phyloP scores from a whole-genome alignment of 176 grass and related monocot species.

The Carex cristatella region DNA sequence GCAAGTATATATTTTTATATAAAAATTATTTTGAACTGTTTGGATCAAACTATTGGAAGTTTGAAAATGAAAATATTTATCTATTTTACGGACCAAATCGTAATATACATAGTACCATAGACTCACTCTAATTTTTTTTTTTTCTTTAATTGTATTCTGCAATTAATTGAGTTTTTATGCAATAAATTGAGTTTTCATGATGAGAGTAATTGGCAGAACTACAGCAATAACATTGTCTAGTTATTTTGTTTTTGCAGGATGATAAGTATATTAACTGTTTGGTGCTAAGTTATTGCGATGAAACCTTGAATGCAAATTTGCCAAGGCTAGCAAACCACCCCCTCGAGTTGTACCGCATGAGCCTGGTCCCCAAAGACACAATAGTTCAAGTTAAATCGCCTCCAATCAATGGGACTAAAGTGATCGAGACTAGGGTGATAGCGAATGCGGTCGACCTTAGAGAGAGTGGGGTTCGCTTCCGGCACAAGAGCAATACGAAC shows the following conservation, averaged over 20 bases:
- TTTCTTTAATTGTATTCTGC: neutral
- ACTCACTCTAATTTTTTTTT: no score
- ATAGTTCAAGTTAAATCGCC: neutral
- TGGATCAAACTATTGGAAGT: no score
- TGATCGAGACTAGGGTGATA: neutral
- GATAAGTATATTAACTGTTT: slow-evolving; percentile 12
- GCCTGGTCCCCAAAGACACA: neutral
- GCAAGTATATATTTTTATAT: no score
- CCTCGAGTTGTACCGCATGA: slow-evolving; percentile 19
- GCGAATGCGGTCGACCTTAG: slow-evolving; percentile 9
- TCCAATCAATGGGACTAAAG: neutral
- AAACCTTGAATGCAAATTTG: neutral
- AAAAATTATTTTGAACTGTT: no score
- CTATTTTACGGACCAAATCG: no score
- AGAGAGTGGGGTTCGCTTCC: slow-evolving; percentile 7
- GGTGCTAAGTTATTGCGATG: neutral
- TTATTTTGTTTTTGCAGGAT: neutral
- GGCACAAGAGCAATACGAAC: neutral
- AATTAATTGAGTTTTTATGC: neutral
- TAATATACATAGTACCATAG: no score
- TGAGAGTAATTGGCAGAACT: neutral
- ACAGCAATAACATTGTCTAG: neutral
- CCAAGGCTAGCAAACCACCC: slow-evolving; percentile 2
- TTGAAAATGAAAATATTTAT: neutral
- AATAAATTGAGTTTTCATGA: neutral